Conservation (phyloP, 768 basidiomycete species). For the Psilocybe cyanescens region DNA sequence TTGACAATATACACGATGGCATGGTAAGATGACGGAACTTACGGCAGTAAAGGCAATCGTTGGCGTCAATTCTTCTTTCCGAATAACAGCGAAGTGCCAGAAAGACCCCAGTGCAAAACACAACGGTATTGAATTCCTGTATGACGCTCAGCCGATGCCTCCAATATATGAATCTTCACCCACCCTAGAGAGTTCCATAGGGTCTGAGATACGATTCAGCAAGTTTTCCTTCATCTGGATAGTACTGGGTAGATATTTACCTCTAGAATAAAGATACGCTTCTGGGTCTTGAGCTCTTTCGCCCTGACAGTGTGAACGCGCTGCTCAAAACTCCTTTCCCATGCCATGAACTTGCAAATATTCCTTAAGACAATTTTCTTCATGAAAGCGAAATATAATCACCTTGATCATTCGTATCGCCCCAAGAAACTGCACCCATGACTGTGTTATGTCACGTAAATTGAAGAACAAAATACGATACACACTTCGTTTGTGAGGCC, state of each 20-base stretch:
- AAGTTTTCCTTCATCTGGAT: background rate
- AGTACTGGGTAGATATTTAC: slow-evolving; percentile 22
- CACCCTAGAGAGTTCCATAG: slow-evolving; percentile 15
- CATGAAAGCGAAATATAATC: background rate
- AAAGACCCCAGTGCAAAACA: slow-evolving; percentile 64
- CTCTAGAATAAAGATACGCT: slow-evolving; percentile 67
- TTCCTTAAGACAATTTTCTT: background rate
- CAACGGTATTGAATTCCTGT: slow-evolving; percentile 67
- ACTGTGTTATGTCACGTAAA: background rate
- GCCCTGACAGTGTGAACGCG: slow-evolving; percentile 58
- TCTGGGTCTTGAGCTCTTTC: slow-evolving; percentile 68
- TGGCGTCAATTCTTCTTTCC: slow-evolving; percentile 72
- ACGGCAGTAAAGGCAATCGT: slow-evolving; percentile 82
- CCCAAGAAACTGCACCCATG: slow-evolving; percentile 10
- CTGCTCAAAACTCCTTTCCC: slow-evolving; percentile 71
- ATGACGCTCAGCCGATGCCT: background rate
- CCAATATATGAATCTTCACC: too few relatives aligned
- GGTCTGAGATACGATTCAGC: background rate
- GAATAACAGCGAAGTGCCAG: slow-evolving; percentile 75
- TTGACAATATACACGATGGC: too few relatives aligned
- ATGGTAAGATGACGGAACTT: background rate
- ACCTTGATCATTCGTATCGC: slow-evolving; percentile 22
- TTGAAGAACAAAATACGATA: slow-evolving; percentile 2
- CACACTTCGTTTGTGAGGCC: slow-evolving; percentile 77
- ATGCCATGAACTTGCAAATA: slow-evolving; percentile 63